A percentile compares a stretch with the other conserved stretches of the same genome.
Evolutionary conservation across 1,284 basidiomycete species (phyloP).

Genomic region (Ustilago sp.): DNA sequence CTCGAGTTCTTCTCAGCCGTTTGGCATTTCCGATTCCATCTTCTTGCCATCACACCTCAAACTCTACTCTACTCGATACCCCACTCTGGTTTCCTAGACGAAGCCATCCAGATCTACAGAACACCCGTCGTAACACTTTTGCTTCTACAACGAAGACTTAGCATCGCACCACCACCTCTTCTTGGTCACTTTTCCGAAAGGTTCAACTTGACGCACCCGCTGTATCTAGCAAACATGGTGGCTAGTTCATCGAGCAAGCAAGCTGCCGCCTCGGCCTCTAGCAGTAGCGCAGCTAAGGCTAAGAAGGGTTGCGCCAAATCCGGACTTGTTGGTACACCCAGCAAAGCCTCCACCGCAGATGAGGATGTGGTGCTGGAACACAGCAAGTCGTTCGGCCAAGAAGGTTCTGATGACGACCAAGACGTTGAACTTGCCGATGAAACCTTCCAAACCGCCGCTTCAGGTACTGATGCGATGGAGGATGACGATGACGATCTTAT

Average conservation of each 20-base stretch:
- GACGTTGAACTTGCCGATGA: slow-evolving; percentile 44
- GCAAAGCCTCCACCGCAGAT: neutral
- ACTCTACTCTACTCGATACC: no score
- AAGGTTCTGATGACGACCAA: slow-evolving; percentile 44
- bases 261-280: slow-evolving; percentile 1
- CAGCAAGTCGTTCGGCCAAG: slow-evolving; percentile 50
- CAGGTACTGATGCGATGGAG: slow-evolving; percentile 13
- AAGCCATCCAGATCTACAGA: no score
- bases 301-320: slow-evolving; percentile 30
- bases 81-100: no score
- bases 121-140: no score
- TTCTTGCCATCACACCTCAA: no score
- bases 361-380: slow-evolving; percentile 31
- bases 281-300: slow-evolving; percentile 11
- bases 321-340: slow-evolving; percentile 18
- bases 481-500: slow-evolving; percentile 52
- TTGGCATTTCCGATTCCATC: no score
- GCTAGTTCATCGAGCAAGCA: slow-evolving; percentile 39
- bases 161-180: no score
- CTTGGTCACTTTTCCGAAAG: no score
- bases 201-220: neutral
- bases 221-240: slow-evolving; percentile 12
- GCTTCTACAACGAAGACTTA: no score
- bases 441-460: slow-evolving; percentile 23
- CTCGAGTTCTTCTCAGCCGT: neutral